Percentiles rank a stretch among this genome's conserved stretches.
These are phyloP conservation scores for Phytopythium oedochilum DNA, from an alignment of 352 stramenopile species.

Conservation along the genomic window DNA sequence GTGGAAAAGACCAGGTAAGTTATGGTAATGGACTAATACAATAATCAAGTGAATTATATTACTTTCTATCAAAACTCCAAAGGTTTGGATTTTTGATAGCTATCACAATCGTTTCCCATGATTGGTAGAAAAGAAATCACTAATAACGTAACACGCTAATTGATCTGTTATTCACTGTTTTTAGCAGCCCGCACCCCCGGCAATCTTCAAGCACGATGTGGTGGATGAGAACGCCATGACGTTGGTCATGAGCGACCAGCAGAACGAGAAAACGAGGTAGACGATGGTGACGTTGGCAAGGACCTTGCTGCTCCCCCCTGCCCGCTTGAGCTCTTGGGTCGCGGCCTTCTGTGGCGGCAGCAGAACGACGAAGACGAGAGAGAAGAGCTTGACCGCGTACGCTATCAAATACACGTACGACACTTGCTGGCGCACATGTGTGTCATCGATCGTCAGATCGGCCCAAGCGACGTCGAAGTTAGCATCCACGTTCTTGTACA, in stretches of 20 bases:
- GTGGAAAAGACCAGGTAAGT: too few relatives aligned
- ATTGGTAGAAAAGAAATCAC: too few relatives aligned
- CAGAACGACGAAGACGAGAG: constrained; percentile 33
- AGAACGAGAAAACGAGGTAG: constrained; percentile 33
- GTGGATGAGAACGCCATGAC: constrained; percentile 42
- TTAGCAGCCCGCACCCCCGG: constrained; percentile 29
- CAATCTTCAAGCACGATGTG: constrained; percentile 40
- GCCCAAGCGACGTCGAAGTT: constrained; percentile 36
- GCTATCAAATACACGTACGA: constrained; percentile 30
- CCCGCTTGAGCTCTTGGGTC: constrained; percentile 39
- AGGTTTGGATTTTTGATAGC: too few relatives aligned
- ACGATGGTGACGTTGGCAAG: constrained; percentile 31
- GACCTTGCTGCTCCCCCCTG: constrained; percentile 27
- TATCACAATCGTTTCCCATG: too few relatives aligned
- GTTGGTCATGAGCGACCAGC: constrained; percentile 51
- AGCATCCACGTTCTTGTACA: constrained; percentile 51
- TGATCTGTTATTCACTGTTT: too few relatives aligned
- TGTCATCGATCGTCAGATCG: constrained; percentile 34
- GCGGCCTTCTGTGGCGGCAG: constrained; percentile 45
- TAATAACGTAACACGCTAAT: too few relatives aligned
- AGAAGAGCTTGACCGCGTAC: constrained; percentile 40
- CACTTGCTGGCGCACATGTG: constrained; percentile 25
- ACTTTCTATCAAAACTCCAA: too few relatives aligned
- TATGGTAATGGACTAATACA: too few relatives aligned
- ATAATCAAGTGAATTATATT: too few relatives aligned